Conservation (phyloP, 2,329 filamentous ascomycete genomes). For the Macrophomina phaseolina region DNA sequence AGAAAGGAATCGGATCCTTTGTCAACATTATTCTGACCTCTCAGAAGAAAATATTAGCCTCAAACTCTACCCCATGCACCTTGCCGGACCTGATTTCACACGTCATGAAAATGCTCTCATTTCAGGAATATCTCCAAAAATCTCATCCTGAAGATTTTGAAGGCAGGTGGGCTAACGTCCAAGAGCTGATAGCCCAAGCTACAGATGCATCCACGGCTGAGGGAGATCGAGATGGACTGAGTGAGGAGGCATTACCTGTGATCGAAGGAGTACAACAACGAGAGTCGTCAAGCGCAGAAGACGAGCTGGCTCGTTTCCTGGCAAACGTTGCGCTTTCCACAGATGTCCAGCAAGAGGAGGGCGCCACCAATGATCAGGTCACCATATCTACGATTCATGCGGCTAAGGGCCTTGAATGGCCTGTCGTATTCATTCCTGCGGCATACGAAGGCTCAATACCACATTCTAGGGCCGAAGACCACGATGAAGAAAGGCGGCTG, state of each 20-base stretch:
- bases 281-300: slow-evolving; percentile 55
- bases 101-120: slow-evolving; percentile 69
- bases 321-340: slow-evolving; percentile 87
- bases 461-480: slow-evolving; percentile 83
- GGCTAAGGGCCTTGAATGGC: slow-evolving; percentile 96
- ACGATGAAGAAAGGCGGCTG: slow-evolving; percentile 83
- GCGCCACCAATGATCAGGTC: slow-evolving; percentile 66
- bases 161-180: slow-evolving; percentile 82
- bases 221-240: slow-evolving; percentile 45
- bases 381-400: slow-evolving; percentile 97
- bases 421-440: slow-evolving; percentile 88
- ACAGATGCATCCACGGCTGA: slow-evolving; percentile 67
- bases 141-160: slow-evolving; percentile 77
- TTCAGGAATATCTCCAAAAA: slow-evolving; percentile 74
- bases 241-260: slow-evolving; percentile 62
- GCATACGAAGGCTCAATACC: slow-evolving; percentile 91
- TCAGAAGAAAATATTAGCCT: slow-evolving; percentile 58
- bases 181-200: slow-evolving; percentile 83
- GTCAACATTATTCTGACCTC: slow-evolving; percentile 65
- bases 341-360: slow-evolving; percentile 70
- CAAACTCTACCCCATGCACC: slow-evolving; percentile 44
- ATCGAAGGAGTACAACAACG: slow-evolving; percentile 75
- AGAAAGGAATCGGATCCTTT: slow-evolving; percentile 63
- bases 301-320: slow-evolving; percentile 79
- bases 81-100: slow-evolving; percentile 60